These are phyloP conservation scores for Cystoderma amianthinum DNA, from an alignment of 768 basidiomycete species.

Conservation along the genomic window DNA sequence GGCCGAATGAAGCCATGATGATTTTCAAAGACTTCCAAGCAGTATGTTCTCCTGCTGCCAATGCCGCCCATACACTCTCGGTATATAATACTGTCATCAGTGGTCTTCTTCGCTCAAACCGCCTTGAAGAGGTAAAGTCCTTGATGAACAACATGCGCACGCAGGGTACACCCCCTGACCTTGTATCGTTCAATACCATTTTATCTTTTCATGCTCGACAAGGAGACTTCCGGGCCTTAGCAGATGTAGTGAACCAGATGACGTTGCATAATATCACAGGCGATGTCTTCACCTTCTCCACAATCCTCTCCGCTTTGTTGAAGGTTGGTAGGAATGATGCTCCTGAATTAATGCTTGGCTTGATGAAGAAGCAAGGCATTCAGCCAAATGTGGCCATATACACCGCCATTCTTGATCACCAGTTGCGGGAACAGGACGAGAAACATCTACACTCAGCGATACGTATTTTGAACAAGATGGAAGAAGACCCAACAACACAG, in stretches of 20 bases:
- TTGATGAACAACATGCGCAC: conserved; percentile 37
- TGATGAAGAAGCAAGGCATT: conserved; percentile 75
- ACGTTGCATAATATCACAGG: conserved; percentile 46
- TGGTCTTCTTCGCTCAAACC: conserved; percentile 47
- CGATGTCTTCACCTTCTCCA: conserved; percentile 85
- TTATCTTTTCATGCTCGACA: conserved; percentile 59
- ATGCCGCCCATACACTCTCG: conserved; percentile 20
- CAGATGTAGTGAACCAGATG: conserved; percentile 52
- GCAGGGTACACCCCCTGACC: conserved; percentile 57
- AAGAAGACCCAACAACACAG: conserved; percentile 35
- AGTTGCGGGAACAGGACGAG: conserved; percentile 50
- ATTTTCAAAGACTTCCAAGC: conserved; percentile 46
- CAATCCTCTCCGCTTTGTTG: conserved; percentile 72
- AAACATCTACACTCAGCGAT: conserved; percentile 55
- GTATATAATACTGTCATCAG: conserved; percentile 76
- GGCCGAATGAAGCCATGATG: conserved; percentile 41
- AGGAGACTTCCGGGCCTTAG: conserved; percentile 57
- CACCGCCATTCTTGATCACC: conserved; percentile 72
- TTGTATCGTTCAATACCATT: conserved; percentile 78
- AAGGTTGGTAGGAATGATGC: conserved; percentile 64
- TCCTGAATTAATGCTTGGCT: conserved; percentile 48
- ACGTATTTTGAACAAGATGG: conserved; percentile 72
- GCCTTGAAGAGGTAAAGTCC: conserved; percentile 28
- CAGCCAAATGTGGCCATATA: conserved; percentile 71
- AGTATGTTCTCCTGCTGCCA: conserved; percentile 14